Evolutionary conservation across 73 alveolate genomes (phyloP).

Genomic region (Stentor roeselii): DNA sequence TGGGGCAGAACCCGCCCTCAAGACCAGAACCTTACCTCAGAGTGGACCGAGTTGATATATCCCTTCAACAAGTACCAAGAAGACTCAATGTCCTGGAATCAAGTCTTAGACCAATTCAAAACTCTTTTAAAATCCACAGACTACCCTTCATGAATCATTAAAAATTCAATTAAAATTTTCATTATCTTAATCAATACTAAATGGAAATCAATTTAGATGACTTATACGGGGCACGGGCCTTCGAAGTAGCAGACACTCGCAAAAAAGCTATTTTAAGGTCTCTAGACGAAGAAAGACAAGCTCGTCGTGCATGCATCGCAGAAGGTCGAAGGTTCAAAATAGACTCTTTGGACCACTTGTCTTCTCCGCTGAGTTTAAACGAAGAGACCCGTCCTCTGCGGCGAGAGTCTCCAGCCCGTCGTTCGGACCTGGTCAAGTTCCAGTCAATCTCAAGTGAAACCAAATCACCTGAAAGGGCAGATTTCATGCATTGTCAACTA

Average conservation of each 20-base stretch:
- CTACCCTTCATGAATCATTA: not conserved
- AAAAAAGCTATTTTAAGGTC: not conserved
- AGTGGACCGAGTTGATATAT: not conserved
- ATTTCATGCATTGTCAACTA: constrained; percentile 19
- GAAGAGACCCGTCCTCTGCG: not conserved
- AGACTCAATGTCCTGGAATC: not conserved
- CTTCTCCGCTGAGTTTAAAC: not conserved
- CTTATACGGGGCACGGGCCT: not conserved
- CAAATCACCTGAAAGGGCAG: not conserved
- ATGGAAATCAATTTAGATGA: not conserved
- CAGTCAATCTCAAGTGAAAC: not conserved
- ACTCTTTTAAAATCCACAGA: too few species aligned
- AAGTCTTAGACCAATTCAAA: not conserved
- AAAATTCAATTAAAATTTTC: too few species aligned
- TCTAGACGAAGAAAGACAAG: not conserved
- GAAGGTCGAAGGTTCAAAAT: not conserved
- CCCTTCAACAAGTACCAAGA: constrained; percentile 6
- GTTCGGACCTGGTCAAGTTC: not conserved
- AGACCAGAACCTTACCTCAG: not conserved
- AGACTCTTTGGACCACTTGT: not conserved
- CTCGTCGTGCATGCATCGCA: not conserved
- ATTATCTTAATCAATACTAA: too few species aligned
- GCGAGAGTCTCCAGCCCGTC: not conserved
- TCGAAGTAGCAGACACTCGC: not conserved
- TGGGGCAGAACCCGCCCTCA: constrained; percentile 12